Conservation (phyloP, 2,329 filamentous ascomycete genomes). For the Fusarium sulawesiense region DNA sequence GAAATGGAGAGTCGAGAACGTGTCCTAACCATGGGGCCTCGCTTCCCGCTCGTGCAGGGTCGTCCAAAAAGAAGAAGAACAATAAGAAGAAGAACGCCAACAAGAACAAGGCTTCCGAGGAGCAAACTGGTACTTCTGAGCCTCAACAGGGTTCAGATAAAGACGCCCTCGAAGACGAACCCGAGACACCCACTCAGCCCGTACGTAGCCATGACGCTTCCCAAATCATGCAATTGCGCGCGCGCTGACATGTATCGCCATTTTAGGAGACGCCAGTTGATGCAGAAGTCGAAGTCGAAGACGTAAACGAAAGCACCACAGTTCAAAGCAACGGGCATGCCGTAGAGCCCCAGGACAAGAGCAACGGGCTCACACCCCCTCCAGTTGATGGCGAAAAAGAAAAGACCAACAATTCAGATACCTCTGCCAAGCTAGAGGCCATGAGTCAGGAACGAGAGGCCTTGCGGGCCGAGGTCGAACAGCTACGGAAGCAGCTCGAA, state of each 20-base stretch:
- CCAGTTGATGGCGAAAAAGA: constrained; percentile 41
- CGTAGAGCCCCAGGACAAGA: constrained; percentile 51
- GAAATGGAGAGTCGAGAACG: constrained; percentile 44
- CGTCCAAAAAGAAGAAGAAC: constrained; percentile 67
- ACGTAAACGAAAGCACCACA: constrained; percentile 32
- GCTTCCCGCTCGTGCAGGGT: constrained; percentile 47
- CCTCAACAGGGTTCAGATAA: constrained; percentile 53
- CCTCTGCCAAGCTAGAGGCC: constrained; percentile 72
- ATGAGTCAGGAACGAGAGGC: constrained; percentile 85
- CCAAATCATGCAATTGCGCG: constrained; percentile 25
- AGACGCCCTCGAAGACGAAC: constrained; percentile 59
- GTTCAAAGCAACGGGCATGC: constrained; percentile 56
- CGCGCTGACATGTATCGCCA: constrained; percentile 41
- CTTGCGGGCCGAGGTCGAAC: constrained; percentile 81
- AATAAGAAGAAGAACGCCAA: constrained; percentile 69
- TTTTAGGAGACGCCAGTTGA: constrained; percentile 47
- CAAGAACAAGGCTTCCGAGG: constrained; percentile 57
- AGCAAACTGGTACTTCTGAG: constrained; percentile 51
- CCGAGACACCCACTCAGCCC: constrained; percentile 54
- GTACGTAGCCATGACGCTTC: constrained; percentile 43
- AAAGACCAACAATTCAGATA: constrained; percentile 51
- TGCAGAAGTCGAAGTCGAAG: constrained; percentile 30
- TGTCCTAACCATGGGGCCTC: constrained; percentile 48
- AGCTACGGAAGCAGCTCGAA: constrained; percentile 84
- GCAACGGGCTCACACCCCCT: constrained; percentile 53